These are phyloP conservation scores for Purpureocillium takamizusanense DNA, from an alignment of 2,329 filamentous ascomycete species.

Conservation along the genomic window DNA sequence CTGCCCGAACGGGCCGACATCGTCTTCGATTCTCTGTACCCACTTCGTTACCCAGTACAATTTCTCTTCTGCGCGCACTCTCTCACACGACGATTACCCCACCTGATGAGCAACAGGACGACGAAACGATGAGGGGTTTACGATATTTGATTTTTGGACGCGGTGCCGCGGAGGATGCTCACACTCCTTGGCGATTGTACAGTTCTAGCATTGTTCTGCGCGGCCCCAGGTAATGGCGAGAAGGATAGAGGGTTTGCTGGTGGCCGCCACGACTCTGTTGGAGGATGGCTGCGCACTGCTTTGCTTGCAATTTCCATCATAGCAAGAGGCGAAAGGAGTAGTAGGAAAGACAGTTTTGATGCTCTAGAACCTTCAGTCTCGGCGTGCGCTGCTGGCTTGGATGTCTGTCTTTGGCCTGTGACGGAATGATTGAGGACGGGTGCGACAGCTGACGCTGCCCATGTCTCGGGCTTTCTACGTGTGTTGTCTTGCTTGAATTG, in stretches of 20 bases:
- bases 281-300: slow-evolving; percentile 13
- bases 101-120: slow-evolving; percentile 10
- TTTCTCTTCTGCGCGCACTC: slow-evolving; percentile 12
- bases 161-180: background rate
- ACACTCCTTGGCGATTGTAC: background rate
- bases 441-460: no score
- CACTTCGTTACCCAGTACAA: slow-evolving; percentile 20
- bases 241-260: slow-evolving; percentile 1
- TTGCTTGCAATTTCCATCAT: slow-evolving; percentile 18
- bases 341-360: slow-evolving; percentile 13
- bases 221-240: slow-evolving; percentile 1
- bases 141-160: slow-evolving; percentile 7
- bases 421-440: no score
- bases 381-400: background rate
- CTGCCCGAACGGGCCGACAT: slow-evolving; percentile 6
- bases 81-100: slow-evolving; percentile 4
- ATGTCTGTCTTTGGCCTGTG: no score
- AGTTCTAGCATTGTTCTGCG: background rate
- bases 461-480: no score
- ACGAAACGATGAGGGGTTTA: slow-evolving; percentile 11
- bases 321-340: slow-evolving; percentile 26
- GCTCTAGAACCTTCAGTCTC: background rate
- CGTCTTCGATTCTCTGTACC: slow-evolving; percentile 21
- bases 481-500: no score
- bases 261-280: slow-evolving; percentile 10